Evolutionary conservation across 345 rosid genomes (phyloP).

Genomic region (Acer negundo): DNA sequence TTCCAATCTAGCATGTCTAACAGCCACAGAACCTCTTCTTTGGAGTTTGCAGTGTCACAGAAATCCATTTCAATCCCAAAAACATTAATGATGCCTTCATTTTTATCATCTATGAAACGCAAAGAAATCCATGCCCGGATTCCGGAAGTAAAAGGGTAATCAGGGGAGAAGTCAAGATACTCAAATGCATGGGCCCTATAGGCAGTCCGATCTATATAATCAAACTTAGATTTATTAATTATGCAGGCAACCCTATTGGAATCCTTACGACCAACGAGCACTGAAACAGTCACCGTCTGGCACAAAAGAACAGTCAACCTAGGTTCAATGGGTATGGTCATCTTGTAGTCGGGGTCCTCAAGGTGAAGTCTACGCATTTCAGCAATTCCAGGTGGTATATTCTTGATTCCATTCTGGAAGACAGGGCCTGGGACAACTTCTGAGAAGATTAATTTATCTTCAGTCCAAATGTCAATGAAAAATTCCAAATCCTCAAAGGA

Average conservation of each 20-base stretch:
- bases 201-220: constrained; percentile 69
- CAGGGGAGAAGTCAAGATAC: constrained; percentile 78
- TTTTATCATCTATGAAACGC: constrained; percentile 70
- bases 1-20: constrained; percentile 96
- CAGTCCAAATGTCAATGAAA: constrained; percentile 86
- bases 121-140: constrained; percentile 86
- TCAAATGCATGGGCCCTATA: constrained; percentile 80
- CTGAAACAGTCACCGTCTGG: constrained; percentile 65
- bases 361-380: constrained; percentile 52
- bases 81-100: constrained; percentile 60
- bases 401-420: constrained; percentile 58
- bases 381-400: constrained; percentile 46
- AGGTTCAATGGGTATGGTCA: constrained; percentile 79
- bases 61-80: constrained; percentile 91
- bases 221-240: constrained; percentile 63
- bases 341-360: constrained; percentile 59
- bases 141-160: constrained; percentile 72
- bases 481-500: constrained; percentile 79
- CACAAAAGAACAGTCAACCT: constrained; percentile 56
- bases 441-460: constrained; percentile 65
- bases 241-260: constrained; percentile 68
- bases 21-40: constrained; percentile 92
- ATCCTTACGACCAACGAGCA: constrained; percentile 77
- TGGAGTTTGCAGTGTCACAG: constrained; percentile 72
- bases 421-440: constrained; percentile 71